Base-by-base conservation (phyloP, 139 green algal species). In the Mychonastes homosphaera region DNA sequence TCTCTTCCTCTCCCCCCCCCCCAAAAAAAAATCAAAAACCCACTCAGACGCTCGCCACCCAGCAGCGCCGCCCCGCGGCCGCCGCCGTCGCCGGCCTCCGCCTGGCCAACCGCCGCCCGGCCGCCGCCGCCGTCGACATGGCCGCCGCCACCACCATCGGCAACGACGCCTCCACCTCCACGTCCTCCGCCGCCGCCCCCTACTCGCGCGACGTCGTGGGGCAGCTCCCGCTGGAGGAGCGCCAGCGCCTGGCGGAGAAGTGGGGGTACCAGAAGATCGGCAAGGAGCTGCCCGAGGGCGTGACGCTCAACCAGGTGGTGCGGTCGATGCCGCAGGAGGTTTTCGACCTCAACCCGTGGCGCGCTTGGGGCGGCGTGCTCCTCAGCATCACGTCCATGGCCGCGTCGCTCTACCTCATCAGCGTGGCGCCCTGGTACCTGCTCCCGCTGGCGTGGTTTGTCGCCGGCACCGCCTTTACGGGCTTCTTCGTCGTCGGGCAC, bases 401-500 rank as follows among this genome's bases (percentile, higher is more conserved):
- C 8, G 61, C 58, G 36, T 81, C 69, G 53, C 40, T 90, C 36
- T 87, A 82, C 56, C 69, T 92, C 28, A 93, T 98, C 61, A 69
- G 63, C 35, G 68, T 92, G 12, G 75, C 79, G 3, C 91, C 91
- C 24, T 92, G 82, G 77, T 96, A 91, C 65, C 72, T 97, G 46
- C 81, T 96, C 38, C 91, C 91, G 26, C 74, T 96, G 7, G 86
- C 87, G 7, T 98, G 86, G 85, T 75, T 77, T 2, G 69, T 95
- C 44, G 71, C 88, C 16, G 88, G 88, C 63, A 95, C 89, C 27
- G 88, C 89, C 2, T 89, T 89, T 66, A 97, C 89, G 16, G 89
- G 89, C 73, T 88, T 86, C 64, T 95, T 97, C 70, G 89, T 96
- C 26, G 66, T 98, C 6, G 88, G 87, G 8, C 91, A 98, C 58